Evolutionary conservation across 2,329 filamentous ascomycete species (phyloP), one percentile per base, ranked within the genome.

Genomic region (Trichoderma lentiforme): DNA sequence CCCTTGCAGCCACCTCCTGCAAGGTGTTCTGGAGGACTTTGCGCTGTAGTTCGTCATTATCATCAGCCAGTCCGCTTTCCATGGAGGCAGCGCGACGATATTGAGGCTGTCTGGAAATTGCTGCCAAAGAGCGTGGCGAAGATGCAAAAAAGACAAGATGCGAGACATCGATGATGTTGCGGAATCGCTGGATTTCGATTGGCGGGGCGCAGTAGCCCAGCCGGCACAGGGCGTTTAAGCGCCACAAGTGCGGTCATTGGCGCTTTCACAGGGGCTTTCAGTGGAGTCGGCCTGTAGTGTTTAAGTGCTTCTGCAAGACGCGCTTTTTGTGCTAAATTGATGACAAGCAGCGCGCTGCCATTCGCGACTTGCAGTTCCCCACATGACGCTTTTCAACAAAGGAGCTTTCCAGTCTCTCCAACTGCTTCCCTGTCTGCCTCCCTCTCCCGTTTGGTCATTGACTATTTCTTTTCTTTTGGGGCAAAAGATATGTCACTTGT

Each of bases 11-110:
- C 58, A 84, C 79, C 74, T 86, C 83, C 72, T 80, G 76, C 18
- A 87, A 82, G 0, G 85, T 86, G 60, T 78, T 82, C 58, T 84
- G 82, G 32, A 87, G 78, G 11, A 87, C 77, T 76, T 78, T 79
- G 36, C 81, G 79, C 73, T 82, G 81, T 36, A 86, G 76, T 63
- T 86, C 81, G 62, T 77, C 65, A 47, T 70, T 57, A 12, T 60
- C 71, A 30, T 70, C 30, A 9, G 32, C 26, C 36, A 9, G 34
- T 21, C 60, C 36, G 61, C 51, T 53, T 36, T 72, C 71, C 71
- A 72, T 72, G 66, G 51, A 56, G 60, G 32, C 36, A 72, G 64
- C n/a, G 43, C 58, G 39, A 72, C 56, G 56, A 57, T 32, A 18
- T 12, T 15, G 53, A 56, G 9, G 51, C 28, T 67, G 70, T 18